These are phyloP conservation scores for Oehlia diaphana DNA, from an alignment of 192 early-diverging fungal species.

Conservation along the genomic window DNA sequence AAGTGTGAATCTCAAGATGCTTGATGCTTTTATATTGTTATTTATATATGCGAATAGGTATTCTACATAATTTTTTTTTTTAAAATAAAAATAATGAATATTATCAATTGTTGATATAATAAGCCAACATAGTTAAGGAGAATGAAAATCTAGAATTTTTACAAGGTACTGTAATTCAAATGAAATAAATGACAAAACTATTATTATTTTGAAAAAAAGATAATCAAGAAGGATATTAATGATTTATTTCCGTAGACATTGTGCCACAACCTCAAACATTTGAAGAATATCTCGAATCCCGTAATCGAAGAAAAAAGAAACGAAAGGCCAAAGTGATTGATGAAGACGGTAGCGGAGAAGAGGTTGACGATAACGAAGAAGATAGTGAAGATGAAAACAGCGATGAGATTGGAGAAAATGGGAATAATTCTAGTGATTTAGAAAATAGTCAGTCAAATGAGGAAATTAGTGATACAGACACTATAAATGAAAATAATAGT, in stretches of 20 bases:
- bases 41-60: not conserved
- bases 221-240: not conserved
- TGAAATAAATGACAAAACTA: too few relatives aligned
- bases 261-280: not conserved
- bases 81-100: not conserved
- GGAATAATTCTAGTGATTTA: slow-evolving; percentile 21
- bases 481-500: slow-evolving; percentile 17
- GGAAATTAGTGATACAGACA: not conserved
- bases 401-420: slow-evolving; percentile 29
- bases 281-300: not conserved
- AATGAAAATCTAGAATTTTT: slow-evolving; percentile 40
- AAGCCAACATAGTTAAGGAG: slow-evolving; percentile 39
- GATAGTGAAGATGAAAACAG: slow-evolving; percentile 39
- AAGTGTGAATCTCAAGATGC: slow-evolving; percentile 32
- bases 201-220: not conserved
- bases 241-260: not conserved
- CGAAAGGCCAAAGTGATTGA: not conserved
- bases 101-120: not conserved
- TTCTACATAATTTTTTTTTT: not conserved
- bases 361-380: slow-evolving; percentile 38
- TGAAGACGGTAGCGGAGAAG: not conserved
- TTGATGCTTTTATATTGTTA: not conserved
- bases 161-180: slow-evolving; percentile 11
- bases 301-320: not conserved
- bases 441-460: not conserved